Evolutionary conservation across 495 filamentous ascomycete species (phyloP), one percentile per base, ranked within the genome.

Genomic region (Penicillium lagena): DNA sequence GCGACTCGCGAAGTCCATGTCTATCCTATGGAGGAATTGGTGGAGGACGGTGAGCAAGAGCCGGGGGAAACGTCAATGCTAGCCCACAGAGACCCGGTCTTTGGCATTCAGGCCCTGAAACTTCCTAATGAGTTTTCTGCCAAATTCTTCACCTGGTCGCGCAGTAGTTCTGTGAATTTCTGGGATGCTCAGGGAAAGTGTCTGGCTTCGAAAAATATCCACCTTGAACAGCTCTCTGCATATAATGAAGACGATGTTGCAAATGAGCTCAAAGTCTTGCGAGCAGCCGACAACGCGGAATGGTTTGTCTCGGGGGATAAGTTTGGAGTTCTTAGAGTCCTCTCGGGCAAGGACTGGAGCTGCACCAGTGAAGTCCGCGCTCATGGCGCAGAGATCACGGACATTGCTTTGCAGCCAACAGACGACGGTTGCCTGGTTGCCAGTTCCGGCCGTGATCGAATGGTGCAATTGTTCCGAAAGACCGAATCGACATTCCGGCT

Each of bases 81-180:
- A 7, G 90, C 87, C 34, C 89, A 91, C 58, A 77, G 82, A 35
- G 87, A 89, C 49, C 71, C 89, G 3, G 83, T 94, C 15, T 68
- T 89, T 29, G 93, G 94, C 17, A 80, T 95, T 29, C 70, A 78
- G 42, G 54, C 79, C 4, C 62, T 96, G 4, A 59, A 72, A 4
- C 58, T 61, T 28, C 71, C 77, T 0, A 83, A 85, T 48, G 54
- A 62, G 7, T 58, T 77, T 1, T 66, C 75, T 9, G 83, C 87
- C 2, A 77, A 82, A 27, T 95, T 96, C 59, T 84, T 87, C 52
- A 95, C 89, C 0, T 97, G 89, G 87, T 87, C 90, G 9, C 77
- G 75, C 37, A 78, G 77, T 45, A 93, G 93, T 5, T 74, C 70
- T 17, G 79, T 96, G 33, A 76, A 86, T 30, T 81, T 93, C 54